Base-by-base conservation (phyloP, 1,139 yeast species). In the Diutina catenulata region DNA sequence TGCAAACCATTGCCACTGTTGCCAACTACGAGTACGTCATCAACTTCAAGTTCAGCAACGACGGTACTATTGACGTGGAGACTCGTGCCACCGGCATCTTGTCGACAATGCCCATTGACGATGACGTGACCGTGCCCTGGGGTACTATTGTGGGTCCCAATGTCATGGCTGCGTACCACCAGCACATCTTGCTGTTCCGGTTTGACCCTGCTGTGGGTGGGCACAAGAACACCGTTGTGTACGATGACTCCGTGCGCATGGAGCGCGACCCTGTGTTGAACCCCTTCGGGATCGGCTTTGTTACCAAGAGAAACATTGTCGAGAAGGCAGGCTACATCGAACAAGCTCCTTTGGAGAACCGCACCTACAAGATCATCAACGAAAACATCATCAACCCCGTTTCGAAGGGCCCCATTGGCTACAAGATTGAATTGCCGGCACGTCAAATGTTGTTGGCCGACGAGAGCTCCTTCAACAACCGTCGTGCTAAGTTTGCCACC, bases 171-270 rank as follows among this genome's bases (percentile, higher is more conserved):
- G 80, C 94, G 27, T 80, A 80, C 61, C 95, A 84, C 59, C 95
- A 84, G 68, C 95, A 84, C 61, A 69, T 84, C 50, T 70, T 84
- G 55, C 76, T 84, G 11, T 77, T 83, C 61, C 78, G 94, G 67
- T 76, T 84, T 50, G 94, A 84, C 59, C 88, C 94, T 33, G 87
- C 94, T 41, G 56, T 84, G 39, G 95, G 84, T 52, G 94, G 94
- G 49, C 83, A 82, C 60, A 68, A 76, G 49, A 83, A 84, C 65
- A 66, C 93, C 9, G 83, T 80, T 43, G 78, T 75, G 40, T 79
- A 72, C 49, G 87, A 80, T 52, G 94, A 84, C 55, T 78, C 80
- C 39, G 74, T 70, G 43, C 74, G 75, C 52, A 64, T 80, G 63
- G 82, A 81, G 37, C 60, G 59, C 40, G 67, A 74, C 57, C 25